These are phyloP conservation scores for Melaleuca alternifolia DNA, from an alignment of 345 rosid species.

Conservation along the genomic window DNA sequence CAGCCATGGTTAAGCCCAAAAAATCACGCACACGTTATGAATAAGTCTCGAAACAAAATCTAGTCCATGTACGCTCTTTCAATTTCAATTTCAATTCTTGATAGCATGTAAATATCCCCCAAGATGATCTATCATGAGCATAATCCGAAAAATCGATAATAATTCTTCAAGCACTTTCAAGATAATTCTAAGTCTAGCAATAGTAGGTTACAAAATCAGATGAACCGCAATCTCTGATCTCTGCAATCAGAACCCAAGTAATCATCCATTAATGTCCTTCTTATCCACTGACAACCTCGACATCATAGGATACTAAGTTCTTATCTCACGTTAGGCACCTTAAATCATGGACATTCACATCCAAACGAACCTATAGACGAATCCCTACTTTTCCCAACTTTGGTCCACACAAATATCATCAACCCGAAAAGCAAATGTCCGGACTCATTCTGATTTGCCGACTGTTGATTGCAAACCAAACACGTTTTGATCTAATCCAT, in stretches of 20 bases:
- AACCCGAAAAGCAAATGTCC: no score
- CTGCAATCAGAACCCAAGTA: neutral
- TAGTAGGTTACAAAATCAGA: neutral
- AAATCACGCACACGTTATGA: no score
- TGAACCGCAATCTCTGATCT: neutral
- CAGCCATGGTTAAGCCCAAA: neutral
- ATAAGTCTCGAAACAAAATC: neutral
- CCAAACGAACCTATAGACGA: no score
- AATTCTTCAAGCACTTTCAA: neutral
- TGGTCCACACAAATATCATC: no score
- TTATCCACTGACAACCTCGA: neutral
- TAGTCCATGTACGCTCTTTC: neutral
- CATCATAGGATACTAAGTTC: neutral
- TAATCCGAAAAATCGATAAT: no score
- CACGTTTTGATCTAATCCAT: no score
- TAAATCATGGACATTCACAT: no score
- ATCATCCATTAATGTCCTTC: neutral
- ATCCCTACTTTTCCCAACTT: no score
- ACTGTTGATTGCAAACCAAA: no score
- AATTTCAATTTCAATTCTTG: neutral
- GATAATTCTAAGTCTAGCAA: neutral
- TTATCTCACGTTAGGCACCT: no score
- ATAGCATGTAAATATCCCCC: neutral
- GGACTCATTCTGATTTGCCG: no score
- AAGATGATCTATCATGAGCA: no score